Conservation (phyloP, 2,329 filamentous ascomycete genomes). For the Paecilomyces formosus region DNA sequence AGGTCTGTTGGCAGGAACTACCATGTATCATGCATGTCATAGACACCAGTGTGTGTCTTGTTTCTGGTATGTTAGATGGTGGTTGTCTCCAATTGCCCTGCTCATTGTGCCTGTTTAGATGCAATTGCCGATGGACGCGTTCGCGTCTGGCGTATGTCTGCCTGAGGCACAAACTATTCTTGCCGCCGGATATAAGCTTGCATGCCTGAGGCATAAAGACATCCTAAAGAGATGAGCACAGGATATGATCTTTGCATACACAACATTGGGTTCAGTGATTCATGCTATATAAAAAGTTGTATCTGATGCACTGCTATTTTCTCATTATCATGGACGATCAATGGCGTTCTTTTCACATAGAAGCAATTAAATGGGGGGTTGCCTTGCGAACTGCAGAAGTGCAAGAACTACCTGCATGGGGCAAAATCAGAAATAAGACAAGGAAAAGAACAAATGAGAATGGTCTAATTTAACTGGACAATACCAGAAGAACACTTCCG, state of each 20-base stretch:
- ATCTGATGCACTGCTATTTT: background rate
- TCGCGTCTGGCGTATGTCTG: constrained; percentile 5
- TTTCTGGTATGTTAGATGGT: background rate
- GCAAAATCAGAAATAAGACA: background rate
- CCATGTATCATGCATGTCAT: background rate
- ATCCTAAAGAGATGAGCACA: background rate
- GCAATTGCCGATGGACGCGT: constrained; percentile 2
- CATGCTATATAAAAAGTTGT: background rate
- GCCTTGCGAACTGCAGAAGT: background rate
- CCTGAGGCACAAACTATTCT: constrained; percentile 4
- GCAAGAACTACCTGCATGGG: background rate
- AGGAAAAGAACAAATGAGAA: too few species aligned
- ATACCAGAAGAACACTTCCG: too few species aligned
- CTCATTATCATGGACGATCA: background rate
- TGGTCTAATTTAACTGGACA: too few species aligned
- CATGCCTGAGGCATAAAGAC: background rate
- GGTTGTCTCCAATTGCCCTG: background rate
- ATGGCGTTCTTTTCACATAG: background rate
- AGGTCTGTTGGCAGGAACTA: background rate
- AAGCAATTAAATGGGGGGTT: background rate
- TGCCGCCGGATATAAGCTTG: too few species aligned
- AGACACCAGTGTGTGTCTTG: background rate
- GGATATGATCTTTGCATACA: background rate
- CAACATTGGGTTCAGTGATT: background rate
- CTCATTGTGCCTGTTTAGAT: background rate